These are phyloP conservation scores for Zygotorulaspora mrakii DNA, from an alignment of 1,139 yeast genomes.

Conservation along the genomic window DNA sequence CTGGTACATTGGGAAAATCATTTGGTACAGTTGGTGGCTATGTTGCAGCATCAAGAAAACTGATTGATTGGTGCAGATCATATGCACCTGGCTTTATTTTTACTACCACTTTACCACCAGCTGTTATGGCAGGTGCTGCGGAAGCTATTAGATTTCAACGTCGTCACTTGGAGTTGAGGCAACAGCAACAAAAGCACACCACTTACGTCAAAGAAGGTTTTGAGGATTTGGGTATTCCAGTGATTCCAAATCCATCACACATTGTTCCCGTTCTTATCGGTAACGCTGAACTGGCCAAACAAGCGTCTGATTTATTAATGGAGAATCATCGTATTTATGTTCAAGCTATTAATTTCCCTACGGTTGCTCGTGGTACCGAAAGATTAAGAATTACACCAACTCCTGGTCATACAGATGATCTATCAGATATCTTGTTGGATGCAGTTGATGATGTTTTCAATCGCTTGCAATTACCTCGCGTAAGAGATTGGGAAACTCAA, in stretches of 20 bases:
- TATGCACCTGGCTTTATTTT: conserved; percentile 97
- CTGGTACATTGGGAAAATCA: conserved; percentile 97
- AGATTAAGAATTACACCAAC: conserved; percentile 96
- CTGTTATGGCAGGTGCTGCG: conserved; percentile 94
- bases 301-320: conserved; percentile 84
- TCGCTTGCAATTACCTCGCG: conserved; percentile 70
- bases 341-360: conserved; percentile 97
- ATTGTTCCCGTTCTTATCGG: conserved; percentile 95
- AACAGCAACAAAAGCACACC: conserved; percentile 80
- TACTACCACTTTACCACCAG: conserved; percentile 94
- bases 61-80: conserved; percentile 94
- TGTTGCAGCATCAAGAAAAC: conserved; percentile 78
- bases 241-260: conserved; percentile 95
- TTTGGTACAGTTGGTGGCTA: conserved; percentile 98
- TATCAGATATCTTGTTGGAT: conserved; percentile 68
- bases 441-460: conserved; percentile 81
- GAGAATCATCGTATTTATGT: conserved; percentile 85
- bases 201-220: conserved; percentile 76
- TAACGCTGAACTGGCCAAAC: conserved; percentile 87
- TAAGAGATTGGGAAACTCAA: conserved; percentile 65
- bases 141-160: conserved; percentile 86
- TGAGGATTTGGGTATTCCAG: conserved; percentile 77
- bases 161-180: conserved; percentile 70
- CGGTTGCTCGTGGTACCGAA: conserved; percentile 94
- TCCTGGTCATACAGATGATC: conserved; percentile 84